Evolutionary conservation across 2,329 filamentous ascomycete species (phyloP), one percentile per base, ranked within the genome.

Genomic region (Penicillium oxalicum): DNA sequence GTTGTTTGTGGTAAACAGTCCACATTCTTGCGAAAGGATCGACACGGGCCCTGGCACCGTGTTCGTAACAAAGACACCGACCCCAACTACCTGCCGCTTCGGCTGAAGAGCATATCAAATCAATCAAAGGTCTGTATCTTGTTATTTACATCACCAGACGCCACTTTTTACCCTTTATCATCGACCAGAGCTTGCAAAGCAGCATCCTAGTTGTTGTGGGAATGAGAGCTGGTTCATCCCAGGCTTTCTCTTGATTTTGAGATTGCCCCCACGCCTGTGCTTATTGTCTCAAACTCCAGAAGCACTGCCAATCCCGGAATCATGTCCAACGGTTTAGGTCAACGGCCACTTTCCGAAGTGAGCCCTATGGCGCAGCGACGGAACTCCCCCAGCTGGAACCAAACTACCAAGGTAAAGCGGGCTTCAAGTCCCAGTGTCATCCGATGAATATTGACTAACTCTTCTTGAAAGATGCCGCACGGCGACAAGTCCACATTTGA

Each of bases 351-450:
- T 56, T 87, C 89, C 53, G 93, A 98, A 74, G 83, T 98, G 64
- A 88, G 87, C 60, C 87, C 87, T 45, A 87, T 87, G 54, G 88
- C 91, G 71, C 85, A 83, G 70, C 82, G 91, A 66, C 81, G 91
- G 62, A 97, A 97, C 74, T 96, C 91, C 44, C 90, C 91, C 45
- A 94, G 87, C 75, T 95, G 86, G 81, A 90, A 86, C 62, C 86
- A 91, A 68, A 70, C 74, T 53, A 77, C 74, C 50, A 89, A 87
- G 80, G 86, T 91, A 77, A 68, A 70, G 55, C 57, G 25, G 32
- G 11, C 29, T 2, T 7, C 12, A 25, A 7, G 25, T 38, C 13
- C 7, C 26, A 12, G 24, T 4, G 18, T 12, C 32, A 12, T 18
- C 5, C 28, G 2, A 42, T 42, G 1, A 5, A 42, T 8, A 7